Evolutionary conservation across 805 yeast genomes (phyloP).

Genomic region (Saturnispora diversa): DNA sequence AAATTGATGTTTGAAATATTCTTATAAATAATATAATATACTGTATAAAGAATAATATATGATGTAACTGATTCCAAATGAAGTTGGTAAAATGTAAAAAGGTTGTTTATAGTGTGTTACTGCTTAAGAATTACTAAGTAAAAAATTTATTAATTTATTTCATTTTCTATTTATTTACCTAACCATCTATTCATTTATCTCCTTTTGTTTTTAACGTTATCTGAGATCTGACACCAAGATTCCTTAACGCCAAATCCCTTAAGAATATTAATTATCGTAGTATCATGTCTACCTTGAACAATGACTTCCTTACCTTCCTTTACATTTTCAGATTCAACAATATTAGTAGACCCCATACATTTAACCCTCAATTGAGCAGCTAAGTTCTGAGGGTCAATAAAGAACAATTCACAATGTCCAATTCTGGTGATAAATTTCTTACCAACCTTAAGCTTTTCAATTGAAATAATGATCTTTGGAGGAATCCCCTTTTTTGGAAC

Average conservation of each 20-base stretch:
- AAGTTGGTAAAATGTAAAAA: too few relatives aligned
- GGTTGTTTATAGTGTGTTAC: too few relatives aligned
- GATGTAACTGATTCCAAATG: not conserved
- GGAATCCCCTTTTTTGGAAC: constrained; percentile 53
- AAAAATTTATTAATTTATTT: too few relatives aligned
- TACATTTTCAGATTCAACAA: constrained; percentile 46
- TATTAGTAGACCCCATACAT: constrained; percentile 85
- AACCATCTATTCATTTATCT: too few relatives aligned
- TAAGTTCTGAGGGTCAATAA: constrained; percentile 54
- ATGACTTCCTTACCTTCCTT: constrained; percentile 59
- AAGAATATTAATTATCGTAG: constrained; percentile 43
- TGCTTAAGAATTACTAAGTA: too few relatives aligned
- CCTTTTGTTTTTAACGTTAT: constrained; percentile 1
- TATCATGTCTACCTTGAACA: constrained; percentile 88
- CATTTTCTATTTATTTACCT: too few relatives aligned
- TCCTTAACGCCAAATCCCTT: constrained; percentile 59
- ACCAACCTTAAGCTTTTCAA: constrained; percentile 73
- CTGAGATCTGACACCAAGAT: constrained; percentile 49
- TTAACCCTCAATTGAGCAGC: constrained; percentile 63
- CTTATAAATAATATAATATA: not conserved
- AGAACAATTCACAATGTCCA: constrained; percentile 58
- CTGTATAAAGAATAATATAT: not conserved
- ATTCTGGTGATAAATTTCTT: constrained; percentile 72
- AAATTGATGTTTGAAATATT: constrained; percentile 1
- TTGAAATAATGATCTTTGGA: constrained; percentile 55